Evolutionary conservation across 257 asterid species (phyloP).

Genomic region (Capsicum pubescens): DNA sequence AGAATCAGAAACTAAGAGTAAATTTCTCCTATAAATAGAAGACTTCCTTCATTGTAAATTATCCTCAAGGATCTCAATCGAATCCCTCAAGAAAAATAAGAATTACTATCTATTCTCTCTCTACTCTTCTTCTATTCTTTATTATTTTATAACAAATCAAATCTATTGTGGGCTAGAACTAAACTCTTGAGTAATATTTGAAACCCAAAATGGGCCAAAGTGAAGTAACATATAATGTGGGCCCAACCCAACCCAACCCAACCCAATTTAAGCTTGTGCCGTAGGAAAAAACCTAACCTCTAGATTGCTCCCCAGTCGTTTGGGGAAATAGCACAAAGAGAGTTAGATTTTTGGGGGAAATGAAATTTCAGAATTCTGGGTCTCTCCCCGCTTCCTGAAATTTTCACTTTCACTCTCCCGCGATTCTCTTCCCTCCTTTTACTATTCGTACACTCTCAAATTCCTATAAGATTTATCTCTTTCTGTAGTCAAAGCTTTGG

Average conservation of each 20-base stretch:
- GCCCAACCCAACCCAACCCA: slow-evolving; percentile 31
- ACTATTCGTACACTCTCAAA: not conserved
- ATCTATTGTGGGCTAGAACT: not conserved
- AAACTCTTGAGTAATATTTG: not conserved
- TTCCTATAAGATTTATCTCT: not conserved
- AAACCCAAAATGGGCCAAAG: slow-evolving; percentile 23
- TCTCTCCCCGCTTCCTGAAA: not conserved
- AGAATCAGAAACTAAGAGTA: no score
- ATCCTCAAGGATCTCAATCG: no score
- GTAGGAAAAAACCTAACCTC: not conserved
- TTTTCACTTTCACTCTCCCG: slow-evolving; percentile 32
- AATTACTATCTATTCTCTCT: no score
- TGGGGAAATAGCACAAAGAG: slow-evolving; percentile 1
- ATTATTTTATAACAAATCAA: not conserved
- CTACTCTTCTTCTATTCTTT: no score
- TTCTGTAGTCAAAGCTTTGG: not conserved
- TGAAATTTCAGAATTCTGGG: slow-evolving; percentile 36
- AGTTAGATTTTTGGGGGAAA: slow-evolving; percentile 33
- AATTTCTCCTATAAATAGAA: no score
- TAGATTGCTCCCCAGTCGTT: slow-evolving; percentile 13
- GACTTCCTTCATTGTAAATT: no score
- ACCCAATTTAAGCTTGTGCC: not conserved
- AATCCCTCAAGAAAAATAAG: no score
- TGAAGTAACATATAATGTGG: not conserved
- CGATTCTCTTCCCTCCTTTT: slow-evolving; percentile 21